phyloP scores from a whole-genome alignment of 495 filamentous ascomycete species.

The Neurospora terricola region DNA sequence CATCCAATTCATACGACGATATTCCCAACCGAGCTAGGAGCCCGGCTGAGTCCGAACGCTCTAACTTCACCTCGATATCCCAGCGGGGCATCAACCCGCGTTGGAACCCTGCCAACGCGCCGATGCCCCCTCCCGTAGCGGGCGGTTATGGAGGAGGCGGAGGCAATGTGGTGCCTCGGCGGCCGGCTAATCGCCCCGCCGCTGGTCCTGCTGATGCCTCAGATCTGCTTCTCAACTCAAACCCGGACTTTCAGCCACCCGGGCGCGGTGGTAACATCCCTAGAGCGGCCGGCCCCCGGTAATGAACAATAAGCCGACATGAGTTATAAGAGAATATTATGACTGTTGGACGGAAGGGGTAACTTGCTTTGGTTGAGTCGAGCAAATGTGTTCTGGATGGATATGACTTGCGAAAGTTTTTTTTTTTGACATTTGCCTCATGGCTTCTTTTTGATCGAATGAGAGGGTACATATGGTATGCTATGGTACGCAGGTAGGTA shows the following conservation, averaged over 20 bases:
- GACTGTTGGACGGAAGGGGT: neutral
- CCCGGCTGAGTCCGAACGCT: conserved; percentile 65
- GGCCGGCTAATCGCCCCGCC: conserved; percentile 36
- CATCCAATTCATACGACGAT: conserved; percentile 41
- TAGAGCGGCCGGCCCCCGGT: conserved; percentile 9
- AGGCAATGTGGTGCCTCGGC: conserved; percentile 13
- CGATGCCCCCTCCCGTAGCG: conserved; percentile 28
- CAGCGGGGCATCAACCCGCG: conserved; percentile 80
- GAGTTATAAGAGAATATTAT: neutral
- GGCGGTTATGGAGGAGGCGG: conserved; percentile 4
- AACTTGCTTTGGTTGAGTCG: neutral
- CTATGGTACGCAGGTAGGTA: neutral
- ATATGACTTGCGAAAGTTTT: neutral
- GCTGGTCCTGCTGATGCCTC: neutral
- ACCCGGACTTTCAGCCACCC: conserved; percentile 66
- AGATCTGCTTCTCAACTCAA: conserved; percentile 54
- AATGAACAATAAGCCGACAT: neutral
- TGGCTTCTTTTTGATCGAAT: neutral
- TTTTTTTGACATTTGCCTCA: neutral
- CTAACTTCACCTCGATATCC: conserved; percentile 75
- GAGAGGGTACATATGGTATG: neutral
- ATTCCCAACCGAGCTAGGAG: conserved; percentile 56
- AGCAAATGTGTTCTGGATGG: neutral
- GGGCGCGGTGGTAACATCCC: conserved; percentile 13
- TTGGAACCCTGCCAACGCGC: conserved; percentile 46